phyloP scores from a whole-genome alignment of 495 filamentous ascomycete species.

The Trichoderma parareesei region DNA sequence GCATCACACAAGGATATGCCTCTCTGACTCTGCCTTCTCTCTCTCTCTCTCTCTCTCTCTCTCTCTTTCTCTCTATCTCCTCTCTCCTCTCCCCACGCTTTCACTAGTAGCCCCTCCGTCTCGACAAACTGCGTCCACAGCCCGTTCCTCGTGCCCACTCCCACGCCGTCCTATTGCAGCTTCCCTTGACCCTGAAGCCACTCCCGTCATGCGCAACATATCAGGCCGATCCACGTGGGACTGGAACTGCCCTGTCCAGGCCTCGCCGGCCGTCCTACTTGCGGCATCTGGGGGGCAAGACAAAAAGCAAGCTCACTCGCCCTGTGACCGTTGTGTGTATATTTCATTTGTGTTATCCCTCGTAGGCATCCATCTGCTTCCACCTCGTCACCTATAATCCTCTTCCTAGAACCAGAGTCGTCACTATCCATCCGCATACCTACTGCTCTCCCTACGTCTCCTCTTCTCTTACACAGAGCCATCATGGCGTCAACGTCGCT shows the following conservation, averaged over 20 bases:
- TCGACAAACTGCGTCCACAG: constrained; percentile 5
- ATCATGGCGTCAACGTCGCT: constrained; percentile 9
- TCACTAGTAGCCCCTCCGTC: background rate
- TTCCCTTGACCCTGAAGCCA: background rate
- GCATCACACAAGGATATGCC: background rate
- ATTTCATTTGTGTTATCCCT: background rate
- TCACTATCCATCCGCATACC: background rate
- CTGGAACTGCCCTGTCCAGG: background rate
- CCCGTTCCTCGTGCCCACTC: constrained; percentile 4
- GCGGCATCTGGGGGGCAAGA: background rate
- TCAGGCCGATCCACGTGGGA: constrained; percentile 1
- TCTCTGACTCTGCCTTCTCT: background rate
- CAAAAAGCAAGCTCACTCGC: constrained; percentile 7
- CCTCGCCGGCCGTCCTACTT: background rate
- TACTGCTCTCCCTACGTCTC: background rate
- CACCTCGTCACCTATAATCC: background rate
- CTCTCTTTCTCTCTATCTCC: no score
- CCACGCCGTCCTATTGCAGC: constrained; percentile 1
- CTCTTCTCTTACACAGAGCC: background rate
- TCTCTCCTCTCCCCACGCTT: background rate
- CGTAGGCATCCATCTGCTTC: background rate
- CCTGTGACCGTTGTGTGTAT: background rate
- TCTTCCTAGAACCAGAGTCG: background rate
- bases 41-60: no score
- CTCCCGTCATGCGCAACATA: constrained; percentile 5